Conservation (phyloP, 176 grass and related monocot species). For the Hordeum vulgare region DNA sequence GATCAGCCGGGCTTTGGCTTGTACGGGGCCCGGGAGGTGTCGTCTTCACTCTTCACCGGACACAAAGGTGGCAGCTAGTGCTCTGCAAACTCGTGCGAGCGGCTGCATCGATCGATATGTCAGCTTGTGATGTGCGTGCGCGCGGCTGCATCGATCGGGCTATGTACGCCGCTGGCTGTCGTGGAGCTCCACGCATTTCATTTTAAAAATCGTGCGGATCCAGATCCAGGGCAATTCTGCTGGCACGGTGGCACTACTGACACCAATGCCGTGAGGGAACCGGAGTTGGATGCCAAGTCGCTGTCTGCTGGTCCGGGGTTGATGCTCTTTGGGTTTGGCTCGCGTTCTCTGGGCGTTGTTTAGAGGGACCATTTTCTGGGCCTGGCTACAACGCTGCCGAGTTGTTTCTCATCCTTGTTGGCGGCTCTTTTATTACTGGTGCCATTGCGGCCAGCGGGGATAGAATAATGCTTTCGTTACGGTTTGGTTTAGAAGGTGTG, state of each 20-base stretch:
- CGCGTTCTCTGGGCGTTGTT: neutral
- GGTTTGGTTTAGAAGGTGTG: too few relatives aligned
- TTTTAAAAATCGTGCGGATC: neutral
- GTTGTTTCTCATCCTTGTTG: neutral
- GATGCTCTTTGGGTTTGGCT: neutral
- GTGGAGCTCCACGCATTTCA: neutral
- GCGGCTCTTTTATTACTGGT: neutral
- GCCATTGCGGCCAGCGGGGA: neutral
- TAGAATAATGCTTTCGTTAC: too few relatives aligned
- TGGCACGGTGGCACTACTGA: neutral
- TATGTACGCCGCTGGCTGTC: neutral
- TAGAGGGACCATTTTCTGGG: neutral
- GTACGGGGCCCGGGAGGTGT: neutral
- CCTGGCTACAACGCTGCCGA: neutral
- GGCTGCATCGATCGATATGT: neutral
- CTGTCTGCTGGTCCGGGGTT: neutral
- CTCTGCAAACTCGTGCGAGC: neutral
- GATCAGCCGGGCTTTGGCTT: neutral
- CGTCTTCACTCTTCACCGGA: neutral
- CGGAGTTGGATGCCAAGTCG: neutral
- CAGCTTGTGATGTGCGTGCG: neutral
- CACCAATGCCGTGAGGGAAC: neutral
- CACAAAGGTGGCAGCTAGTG: neutral
- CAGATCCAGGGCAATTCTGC: neutral
- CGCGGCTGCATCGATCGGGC: neutral